These are phyloP conservation scores for Hypoxylon sp. DNA, from an alignment of 2,329 filamentous ascomycete genomes.

Conservation along the genomic window DNA sequence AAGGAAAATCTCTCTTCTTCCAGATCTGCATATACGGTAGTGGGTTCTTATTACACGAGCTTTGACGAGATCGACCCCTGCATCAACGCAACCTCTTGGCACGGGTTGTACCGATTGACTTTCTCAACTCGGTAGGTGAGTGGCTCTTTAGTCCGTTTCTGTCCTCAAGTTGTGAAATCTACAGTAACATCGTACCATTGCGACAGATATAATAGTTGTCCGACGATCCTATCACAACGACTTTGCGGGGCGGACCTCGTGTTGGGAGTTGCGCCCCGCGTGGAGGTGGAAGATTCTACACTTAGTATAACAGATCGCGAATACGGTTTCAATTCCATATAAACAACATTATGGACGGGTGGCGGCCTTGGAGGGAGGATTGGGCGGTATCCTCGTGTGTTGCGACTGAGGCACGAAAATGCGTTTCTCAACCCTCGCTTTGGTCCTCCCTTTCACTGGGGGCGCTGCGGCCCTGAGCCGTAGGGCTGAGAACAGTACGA, in stretches of 20 bases:
- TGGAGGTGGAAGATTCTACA: not conserved
- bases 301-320: constrained; percentile 5
- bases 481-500: constrained; percentile 24
- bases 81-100: constrained; percentile 37
- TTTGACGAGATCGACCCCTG: constrained; percentile 28
- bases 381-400: constrained; percentile 4
- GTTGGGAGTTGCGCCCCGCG: constrained; percentile 14
- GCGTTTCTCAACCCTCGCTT: constrained; percentile 28
- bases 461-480: constrained; percentile 25
- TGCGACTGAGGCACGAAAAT: constrained; percentile 24
- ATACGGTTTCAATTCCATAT: constrained; percentile 9
- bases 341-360: constrained; percentile 11
- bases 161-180: constrained; percentile 22
- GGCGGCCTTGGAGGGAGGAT: not conserved
- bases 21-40: constrained; percentile 10
- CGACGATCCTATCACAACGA: constrained; percentile 10
- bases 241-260: constrained; percentile 32
- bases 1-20: not conserved
- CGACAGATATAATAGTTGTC: not conserved
- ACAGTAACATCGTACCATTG: constrained; percentile 30
- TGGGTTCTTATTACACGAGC: constrained; percentile 24
- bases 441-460: constrained; percentile 23
- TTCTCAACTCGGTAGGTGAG: constrained; percentile 32
- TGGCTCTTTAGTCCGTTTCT: constrained; percentile 19
- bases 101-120: constrained; percentile 12